Percentiles rank a stretch among this genome's conserved stretches.
phyloP scores from a whole-genome alignment of 2,329 filamentous ascomycete species.

The Macrophomina tecta region DNA sequence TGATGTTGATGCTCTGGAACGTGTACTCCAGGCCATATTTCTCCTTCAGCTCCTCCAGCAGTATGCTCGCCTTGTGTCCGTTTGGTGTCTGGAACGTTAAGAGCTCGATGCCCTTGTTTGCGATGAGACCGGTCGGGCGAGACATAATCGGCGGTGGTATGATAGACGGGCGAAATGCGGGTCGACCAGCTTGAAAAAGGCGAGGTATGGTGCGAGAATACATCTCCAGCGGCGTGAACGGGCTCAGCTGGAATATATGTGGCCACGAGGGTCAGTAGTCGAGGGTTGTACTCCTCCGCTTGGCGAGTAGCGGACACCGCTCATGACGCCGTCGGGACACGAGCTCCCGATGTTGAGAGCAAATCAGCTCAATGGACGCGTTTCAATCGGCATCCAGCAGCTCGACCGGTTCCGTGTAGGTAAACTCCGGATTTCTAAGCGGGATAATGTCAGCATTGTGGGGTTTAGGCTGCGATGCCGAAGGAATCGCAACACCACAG shows the following conservation, averaged over 20 bases:
- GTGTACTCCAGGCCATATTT: constrained; percentile 67
- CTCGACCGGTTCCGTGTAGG: not conserved
- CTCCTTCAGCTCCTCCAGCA: constrained; percentile 71
- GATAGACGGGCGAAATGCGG: not conserved
- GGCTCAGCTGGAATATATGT: not conserved
- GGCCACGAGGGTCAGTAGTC: not conserved
- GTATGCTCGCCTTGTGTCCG: constrained; percentile 62
- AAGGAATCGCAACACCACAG: not conserved
- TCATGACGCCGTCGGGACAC: constrained; percentile 9
- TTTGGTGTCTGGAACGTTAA: constrained; percentile 61
- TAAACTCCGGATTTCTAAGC: constrained; percentile 5
- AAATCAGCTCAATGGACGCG: not conserved
- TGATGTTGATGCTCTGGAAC: constrained; percentile 63
- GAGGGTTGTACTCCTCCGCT: not conserved
- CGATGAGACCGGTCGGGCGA: constrained; percentile 56
- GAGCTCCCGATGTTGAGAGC: not conserved
- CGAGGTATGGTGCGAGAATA: constrained; percentile 17
- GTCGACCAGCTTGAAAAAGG: constrained; percentile 1
- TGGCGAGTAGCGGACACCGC: not conserved
- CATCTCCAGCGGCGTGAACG: not conserved
- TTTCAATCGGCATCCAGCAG: not conserved
- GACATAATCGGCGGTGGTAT: constrained; percentile 19
- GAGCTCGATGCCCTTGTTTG: constrained; percentile 69
- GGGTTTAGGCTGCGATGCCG: not conserved
- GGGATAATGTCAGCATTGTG: constrained; percentile 3